Evolutionary conservation across 2,329 filamentous ascomycete species (phyloP), one percentile per base, ranked within the genome.

Genomic region (Xylaria sp.): DNA sequence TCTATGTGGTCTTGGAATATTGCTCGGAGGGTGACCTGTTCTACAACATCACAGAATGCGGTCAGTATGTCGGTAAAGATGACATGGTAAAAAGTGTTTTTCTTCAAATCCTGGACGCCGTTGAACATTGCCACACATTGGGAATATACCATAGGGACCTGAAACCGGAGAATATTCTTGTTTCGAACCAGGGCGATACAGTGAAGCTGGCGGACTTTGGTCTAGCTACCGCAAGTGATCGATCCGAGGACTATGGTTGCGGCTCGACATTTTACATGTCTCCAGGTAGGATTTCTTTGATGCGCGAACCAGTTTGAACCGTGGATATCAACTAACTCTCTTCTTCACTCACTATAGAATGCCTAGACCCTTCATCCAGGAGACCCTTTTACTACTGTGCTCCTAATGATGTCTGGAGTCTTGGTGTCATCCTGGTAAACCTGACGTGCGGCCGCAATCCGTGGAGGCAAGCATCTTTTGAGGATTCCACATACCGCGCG

Each of bases 261-360:
- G 95, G 95, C 66, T 98, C 95, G 31, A 98, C 94, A 13, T 98
- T 98, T 74, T 99, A 99, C 81, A 99, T 98, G 95, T 97, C 93
- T 74, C 95, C 95, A 86, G 94, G 94, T 97, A 90, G 77, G 86
- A 81, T 67, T 67, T 48, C 38, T 59, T 44, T 62, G 46, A 53
- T 40, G 60, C 48, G 40, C 56, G 52, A 51, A 56, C 54, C 58
- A 60, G 55, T 52, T 59, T 46, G 48, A 58, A 41, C 52, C 62
- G 17, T 25, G 60, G 61, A 43, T 52, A 54, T 64, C 60, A 64
- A 71, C 67, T 71, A 59, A 72, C 65, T 54, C 64, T 57, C 67
- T n/a, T 58, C 63, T 61, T 64, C 54, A 46, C 57, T 44, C 19
- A 21, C 29, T 67, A 56, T 78, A 97, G 95, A 99, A 86, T 99